Percentiles rank a stretch among this genome's conserved stretches.
Evolutionary conservation across 176 grass and related monocot species (phyloP).

Genomic region (Poa pratensis): DNA sequence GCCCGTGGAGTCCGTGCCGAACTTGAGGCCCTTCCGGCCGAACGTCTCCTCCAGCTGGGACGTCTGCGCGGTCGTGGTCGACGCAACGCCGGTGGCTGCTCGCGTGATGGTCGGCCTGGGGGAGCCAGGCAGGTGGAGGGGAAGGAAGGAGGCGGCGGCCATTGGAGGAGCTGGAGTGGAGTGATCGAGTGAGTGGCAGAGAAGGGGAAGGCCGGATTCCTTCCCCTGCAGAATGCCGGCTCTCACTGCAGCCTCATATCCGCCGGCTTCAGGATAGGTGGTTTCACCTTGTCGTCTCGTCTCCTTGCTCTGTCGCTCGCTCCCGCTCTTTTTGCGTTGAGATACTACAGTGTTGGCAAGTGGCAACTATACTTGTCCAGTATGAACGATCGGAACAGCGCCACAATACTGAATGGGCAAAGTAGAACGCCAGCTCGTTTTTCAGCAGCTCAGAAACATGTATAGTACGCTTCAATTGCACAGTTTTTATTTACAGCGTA

Average conservation of each 20-base stretch:
- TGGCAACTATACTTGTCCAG: too few relatives aligned
- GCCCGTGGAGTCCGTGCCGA: constrained; percentile 55
- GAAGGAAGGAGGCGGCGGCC: constrained; percentile 79
- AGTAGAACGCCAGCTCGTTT: too few relatives aligned
- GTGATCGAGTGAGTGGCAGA: constrained; percentile 24
- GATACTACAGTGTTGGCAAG: too few relatives aligned
- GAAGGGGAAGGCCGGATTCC: not conserved
- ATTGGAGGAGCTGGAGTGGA: constrained; percentile 44
- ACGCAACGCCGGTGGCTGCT: constrained; percentile 35
- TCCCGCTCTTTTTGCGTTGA: not conserved
- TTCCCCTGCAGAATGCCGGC: constrained; percentile 30
- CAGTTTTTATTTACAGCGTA: too few relatives aligned
- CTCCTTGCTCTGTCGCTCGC: not conserved
- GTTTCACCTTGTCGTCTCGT: constrained; percentile 28
- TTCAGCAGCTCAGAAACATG: too few relatives aligned
- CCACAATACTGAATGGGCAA: too few relatives aligned
- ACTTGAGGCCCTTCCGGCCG: constrained; percentile 85
- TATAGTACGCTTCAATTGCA: too few relatives aligned
- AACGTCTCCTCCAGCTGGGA: constrained; percentile 78
- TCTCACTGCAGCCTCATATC: constrained; percentile 73
- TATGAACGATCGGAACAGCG: too few relatives aligned
- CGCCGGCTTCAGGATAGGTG: constrained; percentile 52
- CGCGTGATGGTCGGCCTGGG: constrained; percentile 31
- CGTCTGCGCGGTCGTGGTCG: constrained; percentile 36
- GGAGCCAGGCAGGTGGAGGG: constrained; percentile 70